Evolutionary conservation across 176 grass and related monocot species (phyloP), one percentile per base, ranked within the genome.

Genomic region (Alopecurus myosuroides): DNA sequence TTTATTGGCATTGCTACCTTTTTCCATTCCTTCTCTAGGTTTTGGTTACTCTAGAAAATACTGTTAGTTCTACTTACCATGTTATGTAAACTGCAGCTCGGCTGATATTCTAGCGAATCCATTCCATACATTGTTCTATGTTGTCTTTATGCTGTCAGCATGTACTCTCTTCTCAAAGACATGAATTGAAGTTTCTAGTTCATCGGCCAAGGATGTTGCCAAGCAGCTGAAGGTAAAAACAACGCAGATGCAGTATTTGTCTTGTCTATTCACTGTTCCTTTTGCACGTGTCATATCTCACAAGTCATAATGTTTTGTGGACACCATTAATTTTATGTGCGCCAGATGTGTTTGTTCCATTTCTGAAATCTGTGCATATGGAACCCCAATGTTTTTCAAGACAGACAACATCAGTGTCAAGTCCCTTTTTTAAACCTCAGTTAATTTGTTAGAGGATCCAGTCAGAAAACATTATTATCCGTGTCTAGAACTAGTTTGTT

Each of bases 201-300:
- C 88, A 29, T 90, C 88, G 8, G 88, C 88, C 3, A 90, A 90
- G 79, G 88, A 90, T 78, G 88, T 90, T 71, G 88, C 88, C 45
- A 90, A 90, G 65, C 88, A 90, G 42, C 73, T 90, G 0, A 90
- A 86, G 84, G 88, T 86, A 73, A 66, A 69, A 68, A 49, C 8
- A 41, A 30, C 41, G 2, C 57, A 25, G 30, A 44, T 18, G 1
- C 7, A 8, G 6, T 7, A 68, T 87, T 4, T 75, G 7, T 44
- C 19, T 17, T 70, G 42, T 29, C 30, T 45, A 9, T 23, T 7
- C 42, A 41, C n/a, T 81, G 30, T 51, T 81, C 22, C 33, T 6
- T 19, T 42, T 45, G 13, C 80, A 25, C 14, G 17, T 40, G 55
- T 36, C 22, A n/a, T 37, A 18, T 70, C 23, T 30, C 6, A 3